These are phyloP conservation scores for Neurospora hispaniola DNA, from an alignment of 495 filamentous ascomycete species.

Conservation along the genomic window DNA sequence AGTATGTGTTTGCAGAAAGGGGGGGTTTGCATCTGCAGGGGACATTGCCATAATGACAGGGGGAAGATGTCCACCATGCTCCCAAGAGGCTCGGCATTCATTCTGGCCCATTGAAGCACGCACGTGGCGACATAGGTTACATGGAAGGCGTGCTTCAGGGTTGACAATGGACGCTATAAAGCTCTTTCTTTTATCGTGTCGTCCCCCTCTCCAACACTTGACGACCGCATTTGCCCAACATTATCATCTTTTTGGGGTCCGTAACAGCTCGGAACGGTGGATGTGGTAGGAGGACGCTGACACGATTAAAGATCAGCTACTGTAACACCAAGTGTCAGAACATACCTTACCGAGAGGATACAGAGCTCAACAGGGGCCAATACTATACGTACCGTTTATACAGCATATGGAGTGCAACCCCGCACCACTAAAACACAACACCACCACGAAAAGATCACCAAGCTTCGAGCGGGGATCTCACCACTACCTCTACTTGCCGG, in stretches of 20 bases:
- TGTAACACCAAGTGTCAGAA: not conserved
- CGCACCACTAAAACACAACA: not conserved
- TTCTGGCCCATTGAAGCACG: not conserved
- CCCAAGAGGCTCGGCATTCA: not conserved
- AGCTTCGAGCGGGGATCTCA: not conserved
- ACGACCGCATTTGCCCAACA: not conserved
- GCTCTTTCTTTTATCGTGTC: not conserved
- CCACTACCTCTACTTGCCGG: not conserved
- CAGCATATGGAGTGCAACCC: not conserved
- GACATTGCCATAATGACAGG: too few species aligned
- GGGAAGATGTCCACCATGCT: too few species aligned
- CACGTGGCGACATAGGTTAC: not conserved
- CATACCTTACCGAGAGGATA: too few species aligned
- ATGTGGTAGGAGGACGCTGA: too few species aligned
- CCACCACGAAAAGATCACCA: not conserved
- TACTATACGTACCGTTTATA: not conserved
- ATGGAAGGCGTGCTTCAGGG: not conserved
- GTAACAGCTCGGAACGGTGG: too few species aligned
- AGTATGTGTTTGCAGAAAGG: too few species aligned
- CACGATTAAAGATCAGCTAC: not conserved
- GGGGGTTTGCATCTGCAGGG: too few species aligned
- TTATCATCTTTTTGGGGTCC: not conserved
- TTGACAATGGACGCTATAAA: not conserved
- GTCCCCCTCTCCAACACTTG: not conserved
- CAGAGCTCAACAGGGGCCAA: not conserved